Base-by-base conservation (phyloP, 2,329 filamentous ascomycete genomes). In the Epichloe brachyelytri region DNA sequence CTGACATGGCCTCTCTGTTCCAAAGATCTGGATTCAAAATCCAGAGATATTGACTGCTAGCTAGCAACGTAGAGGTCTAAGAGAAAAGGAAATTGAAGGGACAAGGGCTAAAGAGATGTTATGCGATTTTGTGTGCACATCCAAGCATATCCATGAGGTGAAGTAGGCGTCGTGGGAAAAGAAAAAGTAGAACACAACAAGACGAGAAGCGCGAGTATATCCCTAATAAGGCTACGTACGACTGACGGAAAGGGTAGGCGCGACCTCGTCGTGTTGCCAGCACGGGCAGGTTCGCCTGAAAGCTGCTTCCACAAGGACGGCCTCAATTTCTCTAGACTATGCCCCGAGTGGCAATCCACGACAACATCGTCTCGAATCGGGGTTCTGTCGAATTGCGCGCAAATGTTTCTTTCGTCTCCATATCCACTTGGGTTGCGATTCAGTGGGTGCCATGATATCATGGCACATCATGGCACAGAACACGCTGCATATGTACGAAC, bases 401-500 rank as follows among this genome's bases (percentile, higher is more conserved):
- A 46, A 30, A 39, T 17, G 33, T 17, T 19, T 26, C 19, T 39
- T 38, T 19, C 34, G 46, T 39, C 38, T 26, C 37, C 37, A 37
- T 34, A 40, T 48, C 38, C 38, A 41, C 22, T 48, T 38, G 46
- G 20, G 46, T 41, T 39, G 37, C 26, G 22, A 41, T 40, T 22
- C 46, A 30, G 38, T 41, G 6, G 48, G 26, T 30, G 26, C 51
- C 55, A 63, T 65, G 63, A 65, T 64, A 65, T 65, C 63, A 65
- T 64, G 53, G 22, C 22, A 26, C 7, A 26, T 22, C 4, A 7
- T 26, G 22, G 46, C 54, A 63, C 62, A 62, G 55, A 22, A 6
- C 36, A 57, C 40, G 39, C 14, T 22, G 15, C 19, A 11, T 19
- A 14, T 37, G 40, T 38, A 34, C 43, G 30, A 19, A 44, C 22